Conservation (phyloP, 2,329 filamentous ascomycete species). For the Amauroascus niger region DNA sequence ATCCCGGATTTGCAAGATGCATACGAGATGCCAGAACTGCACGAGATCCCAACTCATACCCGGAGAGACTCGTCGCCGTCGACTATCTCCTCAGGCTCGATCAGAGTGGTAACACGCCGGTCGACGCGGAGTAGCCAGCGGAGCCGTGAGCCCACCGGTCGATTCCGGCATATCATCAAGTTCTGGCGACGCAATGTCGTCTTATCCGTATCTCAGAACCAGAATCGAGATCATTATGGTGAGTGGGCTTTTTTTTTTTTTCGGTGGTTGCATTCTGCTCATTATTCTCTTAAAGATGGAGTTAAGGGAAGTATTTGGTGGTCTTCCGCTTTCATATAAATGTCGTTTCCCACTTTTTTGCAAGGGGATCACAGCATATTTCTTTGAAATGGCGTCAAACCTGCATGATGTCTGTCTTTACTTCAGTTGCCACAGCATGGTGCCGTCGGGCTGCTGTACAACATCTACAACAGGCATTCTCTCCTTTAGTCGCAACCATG, state of each 20-base stretch:
- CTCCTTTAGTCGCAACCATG: background rate
- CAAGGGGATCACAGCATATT: background rate
- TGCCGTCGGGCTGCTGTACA: background rate
- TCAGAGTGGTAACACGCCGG: constrained; percentile 14
- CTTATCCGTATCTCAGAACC: constrained; percentile 32
- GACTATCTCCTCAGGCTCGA: constrained; percentile 16
- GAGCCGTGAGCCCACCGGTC: constrained; percentile 37
- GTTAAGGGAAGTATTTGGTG: no score
- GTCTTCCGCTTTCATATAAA: no score
- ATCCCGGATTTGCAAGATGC: background rate
- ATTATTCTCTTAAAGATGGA: background rate
- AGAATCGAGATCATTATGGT: constrained; percentile 37
- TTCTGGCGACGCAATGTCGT: constrained; percentile 62
- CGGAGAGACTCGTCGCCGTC: constrained; percentile 11
- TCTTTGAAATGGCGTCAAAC: background rate
- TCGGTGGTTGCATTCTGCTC: background rate
- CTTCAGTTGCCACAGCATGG: background rate
- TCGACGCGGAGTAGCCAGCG: constrained; percentile 10
- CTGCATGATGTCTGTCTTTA: background rate
- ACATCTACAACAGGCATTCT: background rate
- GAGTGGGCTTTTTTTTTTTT: constrained; percentile 9
- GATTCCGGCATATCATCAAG: constrained; percentile 56
- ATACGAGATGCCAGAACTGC: constrained; percentile 3
- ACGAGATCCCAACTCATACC: constrained; percentile 5
- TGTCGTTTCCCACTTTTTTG: no score